phyloP scores from a whole-genome alignment of 2,329 filamentous ascomycete species.

The Gaeumannomyces sp. region DNA sequence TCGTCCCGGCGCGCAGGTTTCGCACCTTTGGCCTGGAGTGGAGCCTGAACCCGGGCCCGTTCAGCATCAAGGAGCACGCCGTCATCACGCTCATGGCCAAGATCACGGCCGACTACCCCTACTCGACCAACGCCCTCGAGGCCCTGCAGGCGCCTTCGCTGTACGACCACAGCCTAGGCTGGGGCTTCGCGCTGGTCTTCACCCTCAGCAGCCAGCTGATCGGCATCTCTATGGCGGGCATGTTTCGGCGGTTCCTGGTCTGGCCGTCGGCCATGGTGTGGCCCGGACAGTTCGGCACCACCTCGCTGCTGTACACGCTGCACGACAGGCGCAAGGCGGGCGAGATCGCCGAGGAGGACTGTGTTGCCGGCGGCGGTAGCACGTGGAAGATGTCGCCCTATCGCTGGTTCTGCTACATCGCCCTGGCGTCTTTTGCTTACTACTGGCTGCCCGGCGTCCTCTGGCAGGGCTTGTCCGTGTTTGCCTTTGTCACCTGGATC shows the following conservation, averaged over 20 bases:
- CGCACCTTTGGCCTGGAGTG: conserved; percentile 47
- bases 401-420: conserved; percentile 38
- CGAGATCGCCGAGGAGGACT: conserved; percentile 20
- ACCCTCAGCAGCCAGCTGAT: conserved; percentile 65
- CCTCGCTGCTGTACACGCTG: conserved; percentile 65
- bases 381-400: conserved; percentile 61
- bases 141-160: conserved; percentile 68
- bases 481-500: conserved; percentile 42
- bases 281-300: conserved; percentile 60
- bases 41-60: conserved; percentile 59
- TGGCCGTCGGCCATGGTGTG: conserved; percentile 69
- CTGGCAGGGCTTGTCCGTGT: conserved; percentile 41
- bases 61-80: conserved; percentile 65
- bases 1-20: conserved; percentile 45
- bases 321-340: conserved; percentile 50
- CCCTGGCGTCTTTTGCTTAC: conserved; percentile 37
- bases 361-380: conserved; percentile 42
- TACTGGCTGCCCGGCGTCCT: conserved; percentile 49
- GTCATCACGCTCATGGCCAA: conserved; percentile 69
- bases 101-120: conserved; percentile 63
- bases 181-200: conserved; percentile 56
- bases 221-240: conserved; percentile 63
- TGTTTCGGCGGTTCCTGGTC: conserved; percentile 58
- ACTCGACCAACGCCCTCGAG: conserved; percentile 68
- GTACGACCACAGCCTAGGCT: conserved; percentile 59